Evolutionary conservation across 148 eudicot genomes (phyloP).

Genomic region (Diospyros kaki): DNA sequence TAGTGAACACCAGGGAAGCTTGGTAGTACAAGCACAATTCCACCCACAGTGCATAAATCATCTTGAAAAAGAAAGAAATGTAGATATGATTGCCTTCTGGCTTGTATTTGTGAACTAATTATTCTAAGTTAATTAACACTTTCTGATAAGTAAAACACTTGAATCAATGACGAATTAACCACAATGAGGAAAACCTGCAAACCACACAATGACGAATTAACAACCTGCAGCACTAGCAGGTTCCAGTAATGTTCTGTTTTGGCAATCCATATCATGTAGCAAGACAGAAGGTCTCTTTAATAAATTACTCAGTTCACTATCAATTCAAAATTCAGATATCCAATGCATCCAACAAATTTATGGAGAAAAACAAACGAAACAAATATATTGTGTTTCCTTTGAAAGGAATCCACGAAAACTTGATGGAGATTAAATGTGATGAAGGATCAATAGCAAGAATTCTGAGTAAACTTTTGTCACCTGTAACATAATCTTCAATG

Average conservation of each 20-base stretch:
- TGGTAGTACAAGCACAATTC: too few species aligned
- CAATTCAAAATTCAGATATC: neutral
- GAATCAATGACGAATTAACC: neutral
- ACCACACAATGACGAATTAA: neutral
- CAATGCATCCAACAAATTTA: neutral
- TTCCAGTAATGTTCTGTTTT: neutral
- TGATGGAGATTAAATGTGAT: neutral
- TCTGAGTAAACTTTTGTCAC: constrained; percentile 21
- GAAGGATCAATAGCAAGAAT: neutral
- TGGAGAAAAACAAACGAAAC: neutral
- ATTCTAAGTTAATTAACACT: too few species aligned
- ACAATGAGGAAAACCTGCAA: too few species aligned
- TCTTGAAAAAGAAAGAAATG: too few species aligned
- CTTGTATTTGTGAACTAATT: too few species aligned
- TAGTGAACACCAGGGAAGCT: too few species aligned
- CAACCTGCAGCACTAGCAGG: neutral
- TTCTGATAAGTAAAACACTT: too few species aligned
- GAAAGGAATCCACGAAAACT: neutral
- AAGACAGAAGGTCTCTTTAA: neutral
- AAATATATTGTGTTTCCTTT: neutral
- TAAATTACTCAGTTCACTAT: neutral
- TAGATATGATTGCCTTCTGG: too few species aligned
- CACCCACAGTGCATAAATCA: too few species aligned
- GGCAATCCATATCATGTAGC: neutral
- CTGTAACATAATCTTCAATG: constrained; percentile 73